Percentiles rank a stretch among this genome's conserved stretches.
phyloP scores from a whole-genome alignment of 768 basidiomycete species.

The Boletus sp. region DNA sequence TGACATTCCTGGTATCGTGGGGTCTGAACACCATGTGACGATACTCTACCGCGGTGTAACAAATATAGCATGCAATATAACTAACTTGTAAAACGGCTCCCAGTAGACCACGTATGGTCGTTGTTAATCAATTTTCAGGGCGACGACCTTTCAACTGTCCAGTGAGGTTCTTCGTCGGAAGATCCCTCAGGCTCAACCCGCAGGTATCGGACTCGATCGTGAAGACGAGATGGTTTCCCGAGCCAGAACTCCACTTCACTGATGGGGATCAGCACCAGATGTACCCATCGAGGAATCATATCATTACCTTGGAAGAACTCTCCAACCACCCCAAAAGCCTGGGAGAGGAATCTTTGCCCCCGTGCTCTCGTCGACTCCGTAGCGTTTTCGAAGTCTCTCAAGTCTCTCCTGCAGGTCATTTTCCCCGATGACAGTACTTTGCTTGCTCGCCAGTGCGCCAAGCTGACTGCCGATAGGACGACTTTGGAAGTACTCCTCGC shows the following conservation, averaged over 20 bases:
- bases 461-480: constrained; percentile 82
- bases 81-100: background rate
- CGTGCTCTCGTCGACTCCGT: constrained; percentile 46
- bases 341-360: constrained; percentile 64
- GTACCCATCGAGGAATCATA: background rate
- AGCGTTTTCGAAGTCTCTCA: constrained; percentile 55
- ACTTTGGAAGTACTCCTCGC: constrained; percentile 76
- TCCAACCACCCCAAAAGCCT: constrained; percentile 96
- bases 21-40: background rate
- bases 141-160: constrained; percentile 79
- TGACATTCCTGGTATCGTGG: constrained; percentile 15
- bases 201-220: constrained; percentile 83
- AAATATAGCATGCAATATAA: background rate
- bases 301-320: constrained; percentile 82
- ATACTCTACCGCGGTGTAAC: background rate
- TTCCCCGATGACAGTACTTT: constrained; percentile 78
- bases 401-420: constrained; percentile 64
- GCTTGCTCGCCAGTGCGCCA: constrained; percentile 92
- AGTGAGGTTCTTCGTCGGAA: constrained; percentile 50
- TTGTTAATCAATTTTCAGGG: constrained; percentile 44
- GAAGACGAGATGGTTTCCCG: constrained; percentile 92
- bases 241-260: constrained; percentile 98
- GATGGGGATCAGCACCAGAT: constrained; percentile 9
- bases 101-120: background rate
- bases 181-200: constrained; percentile 42